Evolutionary conservation across 192 early-diverging fungal genomes (phyloP).

Genomic region (Coemansia sp.): DNA sequence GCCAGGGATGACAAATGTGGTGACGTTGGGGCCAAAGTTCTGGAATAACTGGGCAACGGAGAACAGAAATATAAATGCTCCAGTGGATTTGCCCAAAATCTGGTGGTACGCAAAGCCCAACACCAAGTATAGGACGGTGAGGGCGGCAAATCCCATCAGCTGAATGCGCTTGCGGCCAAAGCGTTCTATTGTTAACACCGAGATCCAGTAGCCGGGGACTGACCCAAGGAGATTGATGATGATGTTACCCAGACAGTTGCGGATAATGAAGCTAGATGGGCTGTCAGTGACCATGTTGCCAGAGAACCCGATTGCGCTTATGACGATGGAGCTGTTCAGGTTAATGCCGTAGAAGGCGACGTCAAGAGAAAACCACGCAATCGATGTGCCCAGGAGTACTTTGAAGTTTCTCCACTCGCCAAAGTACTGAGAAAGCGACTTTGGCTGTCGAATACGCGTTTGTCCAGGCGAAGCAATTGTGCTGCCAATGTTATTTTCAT

Average conservation of each 20-base stretch:
- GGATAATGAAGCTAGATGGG: slow-evolving; percentile 55
- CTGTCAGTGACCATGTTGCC: slow-evolving; percentile 20
- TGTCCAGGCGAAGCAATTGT: background rate
- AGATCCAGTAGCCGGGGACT: slow-evolving; percentile 95
- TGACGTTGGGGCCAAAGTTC: slow-evolving; percentile 95
- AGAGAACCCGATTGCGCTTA: slow-evolving; percentile 67
- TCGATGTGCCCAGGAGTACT: slow-evolving; percentile 70
- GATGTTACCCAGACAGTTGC: slow-evolving; percentile 82
- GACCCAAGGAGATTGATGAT: slow-evolving; percentile 85
- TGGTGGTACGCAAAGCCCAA: slow-evolving; percentile 70
- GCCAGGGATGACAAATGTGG: slow-evolving; percentile 81
- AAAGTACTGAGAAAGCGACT: slow-evolving; percentile 72
- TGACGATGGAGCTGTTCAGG: slow-evolving; percentile 74
- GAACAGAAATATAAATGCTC: slow-evolving; percentile 68
- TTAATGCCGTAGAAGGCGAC: slow-evolving; percentile 81
- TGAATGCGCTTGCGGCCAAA: slow-evolving; percentile 90
- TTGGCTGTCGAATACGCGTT: background rate
- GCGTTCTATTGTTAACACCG: slow-evolving; percentile 82
- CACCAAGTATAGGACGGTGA: slow-evolving; percentile 73
- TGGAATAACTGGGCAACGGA: slow-evolving; percentile 74
- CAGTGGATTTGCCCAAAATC: slow-evolving; percentile 58
- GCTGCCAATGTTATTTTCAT: slow-evolving; percentile 6
- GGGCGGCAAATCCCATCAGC: slow-evolving; percentile 78
- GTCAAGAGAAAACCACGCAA: slow-evolving; percentile 77
- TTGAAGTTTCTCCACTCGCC: slow-evolving; percentile 77